phyloP scores from a whole-genome alignment of 23 red algal genomes.

The Rhodosorus marinus region DNA sequence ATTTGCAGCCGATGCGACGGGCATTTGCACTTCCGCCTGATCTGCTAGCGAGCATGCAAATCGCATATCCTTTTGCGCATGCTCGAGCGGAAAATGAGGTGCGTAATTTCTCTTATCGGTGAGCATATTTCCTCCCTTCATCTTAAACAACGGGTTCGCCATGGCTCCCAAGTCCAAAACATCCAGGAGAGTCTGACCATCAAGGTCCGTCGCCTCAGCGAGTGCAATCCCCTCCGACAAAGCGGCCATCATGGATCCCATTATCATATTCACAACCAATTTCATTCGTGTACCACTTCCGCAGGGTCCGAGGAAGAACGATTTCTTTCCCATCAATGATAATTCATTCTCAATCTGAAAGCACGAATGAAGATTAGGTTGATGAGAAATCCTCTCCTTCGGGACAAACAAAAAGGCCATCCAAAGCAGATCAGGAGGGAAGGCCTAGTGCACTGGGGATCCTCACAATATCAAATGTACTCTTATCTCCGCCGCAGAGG shows the following conservation, averaged over 20 bases:
- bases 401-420: too few species aligned
- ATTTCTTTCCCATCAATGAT: slow-evolving; percentile 70
- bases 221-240: slow-evolving; percentile 54
- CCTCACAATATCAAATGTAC: slow-evolving; percentile 13
- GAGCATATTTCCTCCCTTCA: slow-evolving; percentile 80
- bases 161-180: slow-evolving; percentile 54
- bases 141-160: slow-evolving; percentile 56
- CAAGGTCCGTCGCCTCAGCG: slow-evolving; percentile 28
- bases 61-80: slow-evolving; percentile 72
- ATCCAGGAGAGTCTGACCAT: slow-evolving; percentile 27
- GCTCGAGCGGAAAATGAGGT: slow-evolving; percentile 71
- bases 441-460: too few species aligned
- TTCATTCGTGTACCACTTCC: slow-evolving; percentile 78
- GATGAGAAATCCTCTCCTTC: slow-evolving; percentile 6
- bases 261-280: slow-evolving; percentile 71
- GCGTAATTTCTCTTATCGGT: slow-evolving; percentile 22
- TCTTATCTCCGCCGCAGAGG: slow-evolving; percentile 38
- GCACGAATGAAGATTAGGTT: too few species aligned
- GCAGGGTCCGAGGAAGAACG: slow-evolving; percentile 37
- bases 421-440: too few species aligned
- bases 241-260: slow-evolving; percentile 65
- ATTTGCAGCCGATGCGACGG: slow-evolving; percentile 40
- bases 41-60: slow-evolving; percentile 58
- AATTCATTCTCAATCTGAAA: too few species aligned
- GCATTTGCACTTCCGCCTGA: slow-evolving; percentile 26